Conservation (phyloP, 805 yeast genomes). For the Ogataea ganodermae region DNA sequence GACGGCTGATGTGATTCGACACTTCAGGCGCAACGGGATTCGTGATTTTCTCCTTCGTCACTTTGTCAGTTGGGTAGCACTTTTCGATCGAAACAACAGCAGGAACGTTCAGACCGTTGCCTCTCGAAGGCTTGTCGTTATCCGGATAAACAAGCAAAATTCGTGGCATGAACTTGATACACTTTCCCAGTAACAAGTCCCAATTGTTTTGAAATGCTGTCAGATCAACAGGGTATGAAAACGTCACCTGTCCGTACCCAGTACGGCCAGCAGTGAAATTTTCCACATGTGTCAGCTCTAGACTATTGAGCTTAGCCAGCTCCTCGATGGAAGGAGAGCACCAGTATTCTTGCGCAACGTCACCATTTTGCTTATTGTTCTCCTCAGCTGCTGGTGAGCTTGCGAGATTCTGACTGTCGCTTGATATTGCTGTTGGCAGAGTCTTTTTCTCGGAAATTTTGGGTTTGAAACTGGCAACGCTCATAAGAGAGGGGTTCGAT, state of each 20-base stretch:
- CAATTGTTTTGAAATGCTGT: slow-evolving; percentile 49
- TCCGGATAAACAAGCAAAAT: slow-evolving; percentile 66
- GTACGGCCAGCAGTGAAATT: slow-evolving; percentile 69
- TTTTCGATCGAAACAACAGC: slow-evolving; percentile 70
- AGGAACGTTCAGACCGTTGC: slow-evolving; percentile 74
- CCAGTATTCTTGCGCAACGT: slow-evolving; percentile 49
- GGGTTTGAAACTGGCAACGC: slow-evolving; percentile 17
- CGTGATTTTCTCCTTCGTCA: slow-evolving; percentile 27
- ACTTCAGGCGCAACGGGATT: slow-evolving; percentile 43
- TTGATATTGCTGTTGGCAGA: neutral
- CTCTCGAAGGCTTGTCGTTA: slow-evolving; percentile 58
- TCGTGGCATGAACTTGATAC: slow-evolving; percentile 49
- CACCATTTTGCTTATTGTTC: neutral
- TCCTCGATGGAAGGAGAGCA: slow-evolving; percentile 63
- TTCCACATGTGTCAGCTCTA: slow-evolving; percentile 55
- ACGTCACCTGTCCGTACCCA: slow-evolving; percentile 69
- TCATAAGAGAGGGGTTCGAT: slow-evolving; percentile 7
- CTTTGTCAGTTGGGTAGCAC: slow-evolving; percentile 48
- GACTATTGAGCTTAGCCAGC: slow-evolving; percentile 43
- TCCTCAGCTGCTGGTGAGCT: neutral
- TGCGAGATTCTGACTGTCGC: neutral
- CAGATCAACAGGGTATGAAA: slow-evolving; percentile 68
- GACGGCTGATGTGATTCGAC: slow-evolving; percentile 48
- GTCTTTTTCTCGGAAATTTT: neutral
- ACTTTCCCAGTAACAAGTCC: slow-evolving; percentile 40